Evolutionary conservation across 768 basidiomycete genomes (phyloP).

Genomic region (Rhodotorula sphaerocarpa): DNA sequence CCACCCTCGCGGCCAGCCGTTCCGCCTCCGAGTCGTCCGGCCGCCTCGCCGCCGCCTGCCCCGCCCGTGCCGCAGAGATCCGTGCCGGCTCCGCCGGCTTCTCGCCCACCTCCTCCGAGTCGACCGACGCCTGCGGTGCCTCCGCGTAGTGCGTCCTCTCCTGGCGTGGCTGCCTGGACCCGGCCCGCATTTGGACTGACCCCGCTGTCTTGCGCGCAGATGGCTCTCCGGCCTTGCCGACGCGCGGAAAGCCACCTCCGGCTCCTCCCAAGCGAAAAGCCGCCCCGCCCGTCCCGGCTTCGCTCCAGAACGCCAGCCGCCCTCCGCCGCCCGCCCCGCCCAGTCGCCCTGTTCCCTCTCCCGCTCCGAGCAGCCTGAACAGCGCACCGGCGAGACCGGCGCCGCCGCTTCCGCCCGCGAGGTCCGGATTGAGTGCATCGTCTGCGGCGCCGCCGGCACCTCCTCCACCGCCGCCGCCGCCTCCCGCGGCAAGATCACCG

Average conservation of each 20-base stretch:
- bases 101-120: neutral
- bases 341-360: neutral
- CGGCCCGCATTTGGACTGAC: too few species aligned
- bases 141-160: neutral
- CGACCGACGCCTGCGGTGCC: neutral
- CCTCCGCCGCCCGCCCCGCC: neutral
- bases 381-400: neutral
- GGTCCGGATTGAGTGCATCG: neutral
- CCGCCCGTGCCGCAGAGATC: neutral
- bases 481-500: neutral
- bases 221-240: too few species aligned
- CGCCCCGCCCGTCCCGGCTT: neutral
- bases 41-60: neutral
- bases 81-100: neutral
- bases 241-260: neutral
- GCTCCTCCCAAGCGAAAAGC: conserved; percentile 5
- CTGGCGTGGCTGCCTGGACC: neutral
- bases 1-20: neutral
- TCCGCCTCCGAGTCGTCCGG: neutral
- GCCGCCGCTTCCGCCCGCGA: neutral
- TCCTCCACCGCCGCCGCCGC: neutral
- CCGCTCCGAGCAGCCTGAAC: too few species aligned
- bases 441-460: neutral
- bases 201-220: neutral
- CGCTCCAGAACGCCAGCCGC: neutral